Percentiles rank a stretch among this genome's conserved stretches.
Conservation (phyloP, 1,284 basidiomycete genomes). For the Ganoderma boninense region DNA sequence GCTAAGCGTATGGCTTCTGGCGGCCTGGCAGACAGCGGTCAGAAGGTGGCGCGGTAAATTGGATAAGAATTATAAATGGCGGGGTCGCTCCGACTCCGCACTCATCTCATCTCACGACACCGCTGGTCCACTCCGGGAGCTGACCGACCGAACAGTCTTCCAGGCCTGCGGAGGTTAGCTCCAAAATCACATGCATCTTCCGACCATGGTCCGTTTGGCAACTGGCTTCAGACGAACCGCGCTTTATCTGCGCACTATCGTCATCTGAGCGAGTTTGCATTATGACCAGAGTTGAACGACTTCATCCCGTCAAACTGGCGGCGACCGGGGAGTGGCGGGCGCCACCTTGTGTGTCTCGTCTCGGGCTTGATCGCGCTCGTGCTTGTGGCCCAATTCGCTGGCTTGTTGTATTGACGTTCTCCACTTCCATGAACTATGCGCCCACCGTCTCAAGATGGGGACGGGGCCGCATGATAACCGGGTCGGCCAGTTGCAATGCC, state of each 20-base stretch:
- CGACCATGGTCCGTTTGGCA: slow-evolving; percentile 43
- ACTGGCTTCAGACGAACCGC: slow-evolving; percentile 55
- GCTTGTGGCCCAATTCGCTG: background rate
- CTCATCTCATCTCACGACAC: slow-evolving; percentile 48
- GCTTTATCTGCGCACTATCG: slow-evolving; percentile 55
- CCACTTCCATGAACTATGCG: background rate
- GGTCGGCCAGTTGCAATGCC: background rate
- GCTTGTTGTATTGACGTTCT: background rate
- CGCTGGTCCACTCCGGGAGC: slow-evolving; percentile 33
- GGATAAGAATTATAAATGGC: slow-evolving; percentile 25
- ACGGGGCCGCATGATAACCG: background rate
- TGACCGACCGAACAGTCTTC: background rate
- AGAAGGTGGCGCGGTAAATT: background rate
- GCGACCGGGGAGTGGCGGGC: slow-evolving; percentile 46
- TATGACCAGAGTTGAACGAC: background rate
- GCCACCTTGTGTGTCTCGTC: background rate
- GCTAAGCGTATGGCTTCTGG: slow-evolving; percentile 43
- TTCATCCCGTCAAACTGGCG: background rate
- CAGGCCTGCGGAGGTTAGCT: slow-evolving; percentile 40
- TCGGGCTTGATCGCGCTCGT: background rate
- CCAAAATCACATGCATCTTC: background rate
- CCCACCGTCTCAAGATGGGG: background rate
- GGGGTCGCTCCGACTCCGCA: slow-evolving; percentile 43
- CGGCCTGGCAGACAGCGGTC: background rate
- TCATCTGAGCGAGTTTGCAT: background rate